phyloP scores from a whole-genome alignment of 257 asterid genomes.

The Primulina tabacum region DNA sequence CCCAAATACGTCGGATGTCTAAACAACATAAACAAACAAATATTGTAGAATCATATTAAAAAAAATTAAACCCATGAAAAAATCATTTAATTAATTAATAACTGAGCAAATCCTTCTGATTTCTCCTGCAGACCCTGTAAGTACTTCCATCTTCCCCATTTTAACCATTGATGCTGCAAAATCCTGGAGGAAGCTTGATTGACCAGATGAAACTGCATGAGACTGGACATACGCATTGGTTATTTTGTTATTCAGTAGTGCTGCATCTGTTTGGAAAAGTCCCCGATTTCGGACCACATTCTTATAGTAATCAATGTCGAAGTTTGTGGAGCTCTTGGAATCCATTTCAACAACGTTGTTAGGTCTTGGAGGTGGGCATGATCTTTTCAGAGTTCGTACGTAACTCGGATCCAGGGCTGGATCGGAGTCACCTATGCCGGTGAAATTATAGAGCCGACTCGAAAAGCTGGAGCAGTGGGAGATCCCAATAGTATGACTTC shows the following conservation, averaged over 20 bases:
- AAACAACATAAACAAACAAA: background rate
- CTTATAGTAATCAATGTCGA: constrained; percentile 38
- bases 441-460: constrained; percentile 49
- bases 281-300: constrained; percentile 32
- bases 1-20: too few species aligned
- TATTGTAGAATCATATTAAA: too few species aligned
- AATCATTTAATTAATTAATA: constrained; percentile 22
- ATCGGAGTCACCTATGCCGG: constrained; percentile 47
- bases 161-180: constrained; percentile 47
- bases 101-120: constrained; percentile 42
- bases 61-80: background rate
- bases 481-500: constrained; percentile 57
- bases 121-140: constrained; percentile 44
- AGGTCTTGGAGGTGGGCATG: constrained; percentile 34
- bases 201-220: constrained; percentile 17
- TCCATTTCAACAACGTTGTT: constrained; percentile 43
- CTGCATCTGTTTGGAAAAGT: constrained; percentile 44
- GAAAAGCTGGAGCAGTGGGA: constrained; percentile 48
- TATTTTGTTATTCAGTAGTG: constrained; percentile 30
- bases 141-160: constrained; percentile 41
- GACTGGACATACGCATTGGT: constrained; percentile 32
- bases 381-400: constrained; percentile 20
- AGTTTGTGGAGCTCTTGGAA: constrained; percentile 38
- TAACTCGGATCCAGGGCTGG: constrained; percentile 48
- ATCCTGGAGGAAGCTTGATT: constrained; percentile 29